Conservation (phyloP, 352 stramenopile species). For the Pilasporangium apinafurcum region DNA sequence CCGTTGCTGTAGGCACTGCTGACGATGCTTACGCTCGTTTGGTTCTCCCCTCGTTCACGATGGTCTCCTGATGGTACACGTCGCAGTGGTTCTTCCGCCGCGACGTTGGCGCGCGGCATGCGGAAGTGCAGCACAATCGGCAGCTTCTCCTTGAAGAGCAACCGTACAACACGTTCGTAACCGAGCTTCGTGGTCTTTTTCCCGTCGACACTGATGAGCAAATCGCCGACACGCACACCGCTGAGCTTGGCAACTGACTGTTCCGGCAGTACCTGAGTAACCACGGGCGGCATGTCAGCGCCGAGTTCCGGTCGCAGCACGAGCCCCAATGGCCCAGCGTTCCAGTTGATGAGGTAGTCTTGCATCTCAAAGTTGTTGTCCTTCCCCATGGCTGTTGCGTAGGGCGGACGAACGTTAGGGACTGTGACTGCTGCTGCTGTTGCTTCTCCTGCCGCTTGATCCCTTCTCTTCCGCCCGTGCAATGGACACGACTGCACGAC, state of each 20-base stretch:
- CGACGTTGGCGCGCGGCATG: slow-evolving; percentile 27
- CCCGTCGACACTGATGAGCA: slow-evolving; percentile 75
- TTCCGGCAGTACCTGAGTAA: slow-evolving; percentile 62
- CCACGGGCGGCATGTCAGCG: slow-evolving; percentile 70
- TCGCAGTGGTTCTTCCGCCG: slow-evolving; percentile 8
- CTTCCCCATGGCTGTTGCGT: no score
- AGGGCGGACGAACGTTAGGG: no score
- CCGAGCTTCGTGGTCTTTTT: slow-evolving; percentile 67
- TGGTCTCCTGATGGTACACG: slow-evolving; percentile 5
- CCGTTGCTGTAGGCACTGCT: background rate
- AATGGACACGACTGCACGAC: no score
- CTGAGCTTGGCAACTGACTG: slow-evolving; percentile 68
- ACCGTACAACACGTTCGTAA: slow-evolving; percentile 73
- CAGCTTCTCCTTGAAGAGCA: slow-evolving; percentile 73
- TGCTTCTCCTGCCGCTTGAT: no score
- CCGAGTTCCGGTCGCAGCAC: slow-evolving; percentile 66
- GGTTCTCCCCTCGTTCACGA: slow-evolving; percentile 7
- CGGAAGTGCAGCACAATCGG: slow-evolving; percentile 76
- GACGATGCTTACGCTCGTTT: background rate
- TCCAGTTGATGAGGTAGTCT: slow-evolving; percentile 86
- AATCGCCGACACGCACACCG: slow-evolving; percentile 52
- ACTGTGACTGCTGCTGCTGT: no score
- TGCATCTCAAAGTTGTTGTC: slow-evolving; percentile 27
- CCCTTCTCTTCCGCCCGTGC: no score
- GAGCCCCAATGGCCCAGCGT: slow-evolving; percentile 67